Percentiles rank a stretch among this genome's conserved stretches.
These are phyloP conservation scores for Deakozyma indianensis DNA, from an alignment of 805 yeast genomes.

Conservation along the genomic window DNA sequence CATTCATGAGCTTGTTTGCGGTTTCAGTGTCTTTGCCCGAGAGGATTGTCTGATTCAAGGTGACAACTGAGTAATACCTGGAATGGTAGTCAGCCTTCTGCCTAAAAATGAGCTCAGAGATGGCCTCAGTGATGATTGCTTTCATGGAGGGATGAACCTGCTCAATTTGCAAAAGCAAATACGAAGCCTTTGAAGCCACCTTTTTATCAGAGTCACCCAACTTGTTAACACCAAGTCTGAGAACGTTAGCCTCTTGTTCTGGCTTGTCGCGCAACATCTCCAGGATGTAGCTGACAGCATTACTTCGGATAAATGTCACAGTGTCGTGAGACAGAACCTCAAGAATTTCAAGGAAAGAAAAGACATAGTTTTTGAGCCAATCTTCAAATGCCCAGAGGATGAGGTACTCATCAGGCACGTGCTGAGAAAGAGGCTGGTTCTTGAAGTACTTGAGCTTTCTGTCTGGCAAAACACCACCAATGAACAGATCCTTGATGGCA, in stretches of 20 bases:
- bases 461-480: slow-evolving; percentile 71
- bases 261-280: slow-evolving; percentile 76
- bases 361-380: slow-evolving; percentile 62
- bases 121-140: slow-evolving; percentile 58
- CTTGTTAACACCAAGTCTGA: slow-evolving; percentile 82
- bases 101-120: slow-evolving; percentile 67
- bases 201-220: slow-evolving; percentile 86
- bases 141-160: slow-evolving; percentile 97
- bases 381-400: slow-evolving; percentile 82
- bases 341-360: slow-evolving; percentile 58
- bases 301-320: slow-evolving; percentile 73
- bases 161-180: slow-evolving; percentile 60
- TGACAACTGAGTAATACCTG: slow-evolving; percentile 72
- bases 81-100: slow-evolving; percentile 68
- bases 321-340: slow-evolving; percentile 84
- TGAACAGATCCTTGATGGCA: slow-evolving; percentile 76
- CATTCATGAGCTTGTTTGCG: slow-evolving; percentile 70
- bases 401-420: slow-evolving; percentile 38
- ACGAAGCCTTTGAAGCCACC: slow-evolving; percentile 81
- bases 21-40: slow-evolving; percentile 62
- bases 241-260: slow-evolving; percentile 87
- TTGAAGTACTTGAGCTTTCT: slow-evolving; percentile 70
- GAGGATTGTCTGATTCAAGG: slow-evolving; percentile 85
- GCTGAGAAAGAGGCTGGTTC: slow-evolving; percentile 44
- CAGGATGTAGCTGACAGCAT: slow-evolving; percentile 59